Evolutionary conservation across 1,139 yeast species (phyloP).

Genomic region (Pichia sp.): DNA sequence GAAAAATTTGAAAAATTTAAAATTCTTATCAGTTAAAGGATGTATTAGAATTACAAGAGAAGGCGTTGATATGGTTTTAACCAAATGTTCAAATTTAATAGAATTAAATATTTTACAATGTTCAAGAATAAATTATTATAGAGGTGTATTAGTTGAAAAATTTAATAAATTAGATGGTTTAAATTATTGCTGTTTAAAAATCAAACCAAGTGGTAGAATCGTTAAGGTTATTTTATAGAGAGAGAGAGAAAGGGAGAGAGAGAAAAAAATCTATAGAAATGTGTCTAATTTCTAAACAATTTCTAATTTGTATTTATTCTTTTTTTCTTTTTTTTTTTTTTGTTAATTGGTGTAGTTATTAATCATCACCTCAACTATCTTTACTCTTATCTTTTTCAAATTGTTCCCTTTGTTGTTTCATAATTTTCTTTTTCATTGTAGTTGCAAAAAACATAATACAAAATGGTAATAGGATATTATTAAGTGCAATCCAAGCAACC

Average conservation of each 20-base stretch:
- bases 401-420: slow-evolving; percentile 10
- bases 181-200: slow-evolving; percentile 52
- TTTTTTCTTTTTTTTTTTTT: neutral
- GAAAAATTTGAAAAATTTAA: slow-evolving; percentile 46
- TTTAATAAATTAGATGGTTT: slow-evolving; percentile 43
- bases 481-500: slow-evolving; percentile 40
- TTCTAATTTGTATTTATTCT: neutral
- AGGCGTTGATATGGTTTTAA: slow-evolving; percentile 60
- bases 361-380: too few species aligned
- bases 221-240: slow-evolving; percentile 42
- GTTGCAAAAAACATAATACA: slow-evolving; percentile 32
- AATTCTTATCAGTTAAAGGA: slow-evolving; percentile 50
- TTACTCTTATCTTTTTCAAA: neutral
- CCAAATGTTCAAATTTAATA: slow-evolving; percentile 49
- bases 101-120: slow-evolving; percentile 64
- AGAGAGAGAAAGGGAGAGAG: too few species aligned
- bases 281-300: neutral
- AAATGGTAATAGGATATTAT: slow-evolving; percentile 38
- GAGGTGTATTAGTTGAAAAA: slow-evolving; percentile 52
- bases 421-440: slow-evolving; percentile 20
- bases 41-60: slow-evolving; percentile 71
- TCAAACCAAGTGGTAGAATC: slow-evolving; percentile 47
- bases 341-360: too few species aligned
- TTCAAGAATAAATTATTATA: slow-evolving; percentile 37
- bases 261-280: too few species aligned